A percentile compares a stretch with the other conserved stretches of the same genome.
Evolutionary conservation across 1,284 basidiomycete genomes (phyloP).

Genomic region (Singerocomus rubriflavus): DNA sequence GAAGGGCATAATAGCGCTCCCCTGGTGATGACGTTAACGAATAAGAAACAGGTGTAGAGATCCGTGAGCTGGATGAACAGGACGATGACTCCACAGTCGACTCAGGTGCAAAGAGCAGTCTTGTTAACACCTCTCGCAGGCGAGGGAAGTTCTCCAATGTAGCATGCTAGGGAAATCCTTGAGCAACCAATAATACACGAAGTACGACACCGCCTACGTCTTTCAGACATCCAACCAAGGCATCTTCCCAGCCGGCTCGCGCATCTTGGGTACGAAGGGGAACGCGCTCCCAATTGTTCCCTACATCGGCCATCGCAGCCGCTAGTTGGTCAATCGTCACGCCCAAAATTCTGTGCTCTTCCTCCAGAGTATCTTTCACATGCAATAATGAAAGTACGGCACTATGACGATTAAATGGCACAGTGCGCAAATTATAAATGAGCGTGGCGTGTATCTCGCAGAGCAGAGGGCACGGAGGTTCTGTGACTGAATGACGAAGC

Average conservation of each 20-base stretch:
- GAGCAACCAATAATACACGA: constrained; percentile 10
- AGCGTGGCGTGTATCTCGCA: constrained; percentile 88
- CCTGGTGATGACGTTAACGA: constrained; percentile 50
- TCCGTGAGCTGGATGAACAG: constrained; percentile 45
- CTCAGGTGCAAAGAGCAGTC: constrained; percentile 69
- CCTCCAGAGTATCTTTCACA: constrained; percentile 39
- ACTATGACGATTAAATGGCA: constrained; percentile 66
- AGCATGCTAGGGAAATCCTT: constrained; percentile 57
- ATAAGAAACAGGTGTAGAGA: constrained; percentile 37
- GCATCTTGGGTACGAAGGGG: constrained; percentile 64
- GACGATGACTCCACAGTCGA: constrained; percentile 37
- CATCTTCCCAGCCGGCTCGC: constrained; percentile 81
- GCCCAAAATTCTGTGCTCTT: constrained; percentile 46
- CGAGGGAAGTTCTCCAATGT: constrained; percentile 71
- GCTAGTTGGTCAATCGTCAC: constrained; percentile 58
- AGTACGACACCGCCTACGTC: constrained; percentile 56
- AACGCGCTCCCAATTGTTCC: constrained; percentile 79
- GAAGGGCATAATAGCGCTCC: constrained; percentile 72
- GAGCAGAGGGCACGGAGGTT: constrained; percentile 74
- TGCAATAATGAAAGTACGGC: constrained; percentile 64
- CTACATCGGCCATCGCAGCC: constrained; percentile 64
- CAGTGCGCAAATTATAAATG: constrained; percentile 85
- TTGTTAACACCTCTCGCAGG: constrained; percentile 72
- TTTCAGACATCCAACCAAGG: constrained; percentile 84
- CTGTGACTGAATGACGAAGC: constrained; percentile 71